A percentile compares a stretch with the other conserved stretches of the same genome.
Evolutionary conservation across 73 alveolate genomes (phyloP).

Genomic region (Tetrahymena borealis): DNA sequence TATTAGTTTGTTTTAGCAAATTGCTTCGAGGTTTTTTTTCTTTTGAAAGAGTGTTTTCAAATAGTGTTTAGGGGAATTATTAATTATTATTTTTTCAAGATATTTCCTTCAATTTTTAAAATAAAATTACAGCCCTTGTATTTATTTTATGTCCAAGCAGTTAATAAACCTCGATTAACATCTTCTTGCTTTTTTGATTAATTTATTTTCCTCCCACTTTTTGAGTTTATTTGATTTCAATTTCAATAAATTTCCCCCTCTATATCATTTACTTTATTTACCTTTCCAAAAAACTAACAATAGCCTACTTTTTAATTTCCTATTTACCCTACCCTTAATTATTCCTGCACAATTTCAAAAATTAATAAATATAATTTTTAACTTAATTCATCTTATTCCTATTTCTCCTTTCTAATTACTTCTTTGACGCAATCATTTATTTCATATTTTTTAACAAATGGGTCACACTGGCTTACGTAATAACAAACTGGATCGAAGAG

Average conservation of each 20-base stretch:
- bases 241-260: constrained; percentile 3
- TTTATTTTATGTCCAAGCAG: not conserved
- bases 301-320: not conserved
- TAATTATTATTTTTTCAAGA: not conserved
- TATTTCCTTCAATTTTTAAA: not conserved
- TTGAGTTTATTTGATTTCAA: not conserved
- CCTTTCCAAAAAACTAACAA: not conserved
- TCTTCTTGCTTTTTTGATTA: not conserved
- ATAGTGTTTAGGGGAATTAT: not conserved
- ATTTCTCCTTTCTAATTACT: not conserved
- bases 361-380: not conserved
- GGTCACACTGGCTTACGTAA: not conserved
- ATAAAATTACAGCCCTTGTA: not conserved
- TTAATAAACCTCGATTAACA: not conserved
- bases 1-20: not conserved
- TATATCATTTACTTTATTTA: not conserved
- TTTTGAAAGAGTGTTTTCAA: not conserved
- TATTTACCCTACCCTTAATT: not conserved
- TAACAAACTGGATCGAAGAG: not conserved
- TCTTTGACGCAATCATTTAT: not conserved
- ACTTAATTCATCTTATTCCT: not conserved
- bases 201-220: not conserved
- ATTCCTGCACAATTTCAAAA: too few relatives aligned
- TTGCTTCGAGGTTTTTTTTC: not conserved
- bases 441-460: not conserved